phyloP scores from a whole-genome alignment of 768 basidiomycete species.

The Suillus decipiens region DNA sequence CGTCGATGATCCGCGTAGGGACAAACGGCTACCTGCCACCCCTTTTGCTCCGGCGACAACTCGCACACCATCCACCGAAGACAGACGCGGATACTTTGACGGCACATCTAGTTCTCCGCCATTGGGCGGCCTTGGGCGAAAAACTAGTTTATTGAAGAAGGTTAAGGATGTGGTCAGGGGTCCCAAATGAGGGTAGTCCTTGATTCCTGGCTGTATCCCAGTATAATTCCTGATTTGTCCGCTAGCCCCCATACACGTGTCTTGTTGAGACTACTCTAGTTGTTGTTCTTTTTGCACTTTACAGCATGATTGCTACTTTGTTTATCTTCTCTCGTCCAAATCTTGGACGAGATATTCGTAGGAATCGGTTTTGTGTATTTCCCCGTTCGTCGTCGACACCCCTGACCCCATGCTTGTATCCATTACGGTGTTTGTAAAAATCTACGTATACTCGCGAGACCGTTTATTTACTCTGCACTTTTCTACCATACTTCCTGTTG shows the following conservation, averaged over 20 bases:
- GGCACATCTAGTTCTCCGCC: slow-evolving; percentile 37
- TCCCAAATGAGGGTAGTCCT: slow-evolving; percentile 35
- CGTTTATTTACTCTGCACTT: slow-evolving; percentile 33
- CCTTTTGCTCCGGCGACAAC: slow-evolving; percentile 32
- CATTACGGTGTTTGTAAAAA: slow-evolving; percentile 26
- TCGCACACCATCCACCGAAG: slow-evolving; percentile 31
- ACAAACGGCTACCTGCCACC: slow-evolving; percentile 56
- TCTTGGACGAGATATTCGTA: neutral
- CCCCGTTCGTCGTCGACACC: slow-evolving; percentile 6
- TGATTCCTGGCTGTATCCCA: slow-evolving; percentile 11
- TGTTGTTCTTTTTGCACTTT: slow-evolving; percentile 15
- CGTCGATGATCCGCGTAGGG: slow-evolving; percentile 51
- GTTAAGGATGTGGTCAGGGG: slow-evolving; percentile 73
- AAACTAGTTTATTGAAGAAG: slow-evolving; percentile 79
- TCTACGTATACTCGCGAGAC: slow-evolving; percentile 35
- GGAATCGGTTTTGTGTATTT: neutral
- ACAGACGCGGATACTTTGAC: slow-evolving; percentile 54
- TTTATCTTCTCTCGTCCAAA: slow-evolving; percentile 9
- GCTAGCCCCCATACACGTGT: neutral
- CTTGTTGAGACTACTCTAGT: slow-evolving; percentile 13
- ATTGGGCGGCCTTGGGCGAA: slow-evolving; percentile 58
- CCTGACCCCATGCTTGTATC: slow-evolving; percentile 32
- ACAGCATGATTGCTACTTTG: slow-evolving; percentile 4
- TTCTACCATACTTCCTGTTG: slow-evolving; percentile 18
- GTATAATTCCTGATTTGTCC: slow-evolving; percentile 16